Conservation (phyloP, 2,329 filamentous ascomycete species). For the Xylaria sp. region DNA sequence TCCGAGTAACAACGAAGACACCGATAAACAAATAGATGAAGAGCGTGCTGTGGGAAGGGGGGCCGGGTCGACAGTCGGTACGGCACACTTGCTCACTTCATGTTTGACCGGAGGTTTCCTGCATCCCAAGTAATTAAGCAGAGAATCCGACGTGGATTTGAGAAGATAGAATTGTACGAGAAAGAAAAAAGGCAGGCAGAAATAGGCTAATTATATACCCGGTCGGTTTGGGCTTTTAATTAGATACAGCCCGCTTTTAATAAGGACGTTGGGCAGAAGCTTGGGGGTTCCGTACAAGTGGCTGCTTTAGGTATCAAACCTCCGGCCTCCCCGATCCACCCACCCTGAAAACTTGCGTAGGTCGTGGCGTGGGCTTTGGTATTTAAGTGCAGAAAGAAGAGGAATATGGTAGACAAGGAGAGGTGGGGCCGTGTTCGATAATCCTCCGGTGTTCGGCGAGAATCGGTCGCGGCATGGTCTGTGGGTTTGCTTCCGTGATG, state of each 20-base stretch:
- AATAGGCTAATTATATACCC: conserved; percentile 23
- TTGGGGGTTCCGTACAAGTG: not conserved
- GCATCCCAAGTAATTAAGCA: not conserved
- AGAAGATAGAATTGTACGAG: not conserved
- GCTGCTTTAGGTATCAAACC: conserved; percentile 5
- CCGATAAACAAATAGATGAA: not conserved
- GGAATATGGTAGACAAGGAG: conserved; percentile 17
- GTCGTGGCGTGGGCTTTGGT: not conserved
- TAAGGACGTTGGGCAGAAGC: conserved; percentile 10
- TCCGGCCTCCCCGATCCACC: conserved; percentile 3
- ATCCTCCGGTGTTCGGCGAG: conserved; percentile 25
- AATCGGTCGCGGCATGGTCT: conserved; percentile 18
- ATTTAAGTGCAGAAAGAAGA: not conserved
- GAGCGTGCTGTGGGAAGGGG: not conserved
- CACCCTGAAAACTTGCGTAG: not conserved
- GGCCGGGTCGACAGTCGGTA: conserved; percentile 7
- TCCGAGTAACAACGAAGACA: not conserved
- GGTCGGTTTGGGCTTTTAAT: conserved; percentile 10
- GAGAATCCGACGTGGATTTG: not conserved
- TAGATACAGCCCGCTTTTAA: conserved; percentile 16
- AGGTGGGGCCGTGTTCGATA: conserved; percentile 19
- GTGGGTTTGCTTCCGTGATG: conserved; percentile 11
- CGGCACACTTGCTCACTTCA: conserved; percentile 19
- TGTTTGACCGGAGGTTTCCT: conserved; percentile 1
- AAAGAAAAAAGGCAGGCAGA: conserved; percentile 4